These are phyloP conservation scores for Panicum virgatum DNA, from an alignment of 202 grass and related monocot species.

Conservation along the genomic window DNA sequence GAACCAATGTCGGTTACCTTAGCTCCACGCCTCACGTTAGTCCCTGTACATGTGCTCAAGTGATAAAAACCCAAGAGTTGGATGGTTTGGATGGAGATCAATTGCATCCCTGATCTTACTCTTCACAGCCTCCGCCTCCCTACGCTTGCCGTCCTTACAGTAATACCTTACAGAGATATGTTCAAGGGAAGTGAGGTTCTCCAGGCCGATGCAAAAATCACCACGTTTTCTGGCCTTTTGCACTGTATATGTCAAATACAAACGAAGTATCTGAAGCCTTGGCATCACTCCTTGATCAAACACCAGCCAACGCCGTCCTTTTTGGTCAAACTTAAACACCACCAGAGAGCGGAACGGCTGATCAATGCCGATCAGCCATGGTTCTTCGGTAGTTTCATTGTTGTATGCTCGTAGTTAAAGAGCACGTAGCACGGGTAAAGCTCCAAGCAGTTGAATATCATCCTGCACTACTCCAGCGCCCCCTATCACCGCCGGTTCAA, in stretches of 20 bases:
- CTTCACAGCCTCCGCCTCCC: not conserved
- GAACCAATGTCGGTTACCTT: too few relatives aligned
- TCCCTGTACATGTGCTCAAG: too few relatives aligned
- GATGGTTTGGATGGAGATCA: not conserved
- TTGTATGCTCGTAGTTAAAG: too few relatives aligned
- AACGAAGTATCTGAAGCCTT: not conserved
- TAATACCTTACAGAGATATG: rapidly evolving
- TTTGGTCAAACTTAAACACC: not conserved
- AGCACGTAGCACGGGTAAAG: not conserved
- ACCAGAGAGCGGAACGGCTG: not conserved
- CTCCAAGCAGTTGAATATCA: too few relatives aligned
- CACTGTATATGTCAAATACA: not conserved
- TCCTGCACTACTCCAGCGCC: too few relatives aligned
- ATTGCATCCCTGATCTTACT: not conserved
- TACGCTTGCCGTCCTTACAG: rapidly evolving
- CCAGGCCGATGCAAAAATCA: not conserved
- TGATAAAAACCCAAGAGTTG: too few relatives aligned
- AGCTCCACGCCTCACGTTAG: too few relatives aligned
- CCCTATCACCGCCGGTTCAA: too few relatives aligned
- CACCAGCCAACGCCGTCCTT: not conserved
- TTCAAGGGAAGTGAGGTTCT: not conserved
- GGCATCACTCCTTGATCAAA: not conserved
- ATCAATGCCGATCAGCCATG: not conserved
- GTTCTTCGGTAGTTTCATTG: not conserved
- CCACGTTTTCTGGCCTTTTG: not conserved